Evolutionary conservation across 192 early-diverging fungal genomes (phyloP).

Genomic region (Paraglomus brasilianum): DNA sequence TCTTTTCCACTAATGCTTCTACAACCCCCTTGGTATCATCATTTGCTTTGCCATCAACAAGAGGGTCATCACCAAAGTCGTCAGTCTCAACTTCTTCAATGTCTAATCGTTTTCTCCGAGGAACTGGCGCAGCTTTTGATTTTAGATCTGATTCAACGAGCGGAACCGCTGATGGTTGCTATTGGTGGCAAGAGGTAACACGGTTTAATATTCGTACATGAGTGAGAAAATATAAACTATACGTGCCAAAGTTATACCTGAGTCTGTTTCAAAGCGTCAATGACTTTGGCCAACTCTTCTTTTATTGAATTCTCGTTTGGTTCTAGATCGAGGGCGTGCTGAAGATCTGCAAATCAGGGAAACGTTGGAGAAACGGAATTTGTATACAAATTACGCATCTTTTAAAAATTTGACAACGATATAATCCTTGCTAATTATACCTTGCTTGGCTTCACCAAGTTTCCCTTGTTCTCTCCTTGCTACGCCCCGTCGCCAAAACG

Average conservation of each 20-base stretch:
- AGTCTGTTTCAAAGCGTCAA: conserved; percentile 1
- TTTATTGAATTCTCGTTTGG: conserved; percentile 63
- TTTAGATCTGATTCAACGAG: background rate
- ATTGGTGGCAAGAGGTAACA: background rate
- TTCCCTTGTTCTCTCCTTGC: conserved; percentile 54
- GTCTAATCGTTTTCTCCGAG: background rate
- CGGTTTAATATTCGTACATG: background rate
- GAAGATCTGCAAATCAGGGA: conserved; percentile 54
- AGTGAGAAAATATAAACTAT: background rate
- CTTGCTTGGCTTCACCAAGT: conserved; percentile 54
- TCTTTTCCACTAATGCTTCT: background rate
- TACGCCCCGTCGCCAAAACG: conserved; percentile 73
- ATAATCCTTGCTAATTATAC: conserved; percentile 25
- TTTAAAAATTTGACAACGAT: conserved; percentile 14
- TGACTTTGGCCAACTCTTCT: conserved; percentile 58
- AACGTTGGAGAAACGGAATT: background rate
- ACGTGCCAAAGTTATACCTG: background rate
- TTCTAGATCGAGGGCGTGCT: conserved; percentile 62
- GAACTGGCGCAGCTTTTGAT: background rate
- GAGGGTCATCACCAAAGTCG: background rate
- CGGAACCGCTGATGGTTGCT: background rate
- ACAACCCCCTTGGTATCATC: background rate
- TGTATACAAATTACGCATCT: background rate
- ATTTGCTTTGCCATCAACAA: background rate
- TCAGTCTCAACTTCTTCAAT: conserved; percentile 28